Base-by-base conservation (phyloP, 2,329 filamentous ascomycete species). In the Aphanocladium album region DNA sequence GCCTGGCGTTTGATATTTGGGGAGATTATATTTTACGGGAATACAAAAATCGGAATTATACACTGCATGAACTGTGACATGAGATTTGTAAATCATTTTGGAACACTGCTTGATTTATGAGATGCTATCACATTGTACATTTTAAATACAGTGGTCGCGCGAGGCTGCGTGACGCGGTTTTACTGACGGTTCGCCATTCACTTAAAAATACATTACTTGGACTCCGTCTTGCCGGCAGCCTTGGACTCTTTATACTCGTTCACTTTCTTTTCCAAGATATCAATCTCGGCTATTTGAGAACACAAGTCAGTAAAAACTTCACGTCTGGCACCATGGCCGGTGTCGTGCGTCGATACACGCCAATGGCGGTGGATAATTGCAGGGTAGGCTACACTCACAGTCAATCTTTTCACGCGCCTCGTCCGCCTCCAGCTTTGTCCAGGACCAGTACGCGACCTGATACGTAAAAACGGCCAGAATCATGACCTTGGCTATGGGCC, bases 381-480 rank as follows among this genome's bases (percentile, higher is more conserved):
- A 39, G 50, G 49, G 57, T 53, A 60, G 41, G 12, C 2, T 6
- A 19, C 12, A 69, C 77, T 62, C 68, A 88, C 86, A 81, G 66
- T 82, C 75, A 66, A 83, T 83, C 49, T 85, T 78, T 21, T 77
- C 76, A 69, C 82, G 85, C 60, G 83, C 78, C 75, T 95, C 90
- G 58, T 90, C 81, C 37, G 83, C 82, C 73, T 93, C 90, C 55
- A 93, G 79, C 73, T 88, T 90, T 41, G 84, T 71, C 90, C 90
- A 95, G 16, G 76, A 77, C 77, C 84, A 91, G 75, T 93, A 93
- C 16, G 82, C 74, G n/a, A 89, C 68, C 74, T 95, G 90, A 72
- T 93, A 95, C 2, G 87, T 89, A 69, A 91, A 86, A 60, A 92
- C 82, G 58, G 90, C 89, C 69, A 89, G 81, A 41, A 93, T 80